Evolutionary conservation across 495 filamentous ascomycete species (phyloP).

Genomic region (Bacidia gigantensis): DNA sequence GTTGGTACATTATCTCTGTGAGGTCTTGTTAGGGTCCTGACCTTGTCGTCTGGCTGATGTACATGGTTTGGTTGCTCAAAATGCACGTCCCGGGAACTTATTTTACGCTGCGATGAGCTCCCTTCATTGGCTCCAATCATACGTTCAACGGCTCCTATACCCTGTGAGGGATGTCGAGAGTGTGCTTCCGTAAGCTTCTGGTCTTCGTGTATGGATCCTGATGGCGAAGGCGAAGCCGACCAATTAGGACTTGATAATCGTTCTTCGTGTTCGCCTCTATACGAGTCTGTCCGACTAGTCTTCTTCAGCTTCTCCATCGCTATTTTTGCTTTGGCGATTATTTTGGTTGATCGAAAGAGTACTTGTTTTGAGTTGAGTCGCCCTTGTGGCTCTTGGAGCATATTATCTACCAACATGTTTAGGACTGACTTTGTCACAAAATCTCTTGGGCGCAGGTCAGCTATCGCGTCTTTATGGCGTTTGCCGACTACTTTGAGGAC

Average conservation of each 20-base stretch:
- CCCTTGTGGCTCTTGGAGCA: conserved; percentile 3
- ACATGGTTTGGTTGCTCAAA: too few species aligned
- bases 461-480: conserved; percentile 16
- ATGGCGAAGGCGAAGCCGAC: background rate
- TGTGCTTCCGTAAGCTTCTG: too few species aligned
- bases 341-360: background rate
- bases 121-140: too few species aligned
- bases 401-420: conserved; percentile 15
- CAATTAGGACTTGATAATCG: too few species aligned
- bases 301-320: background rate
- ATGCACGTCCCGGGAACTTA: too few species aligned
- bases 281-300: background rate
- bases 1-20: too few species aligned
- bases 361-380: background rate
- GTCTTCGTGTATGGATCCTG: background rate
- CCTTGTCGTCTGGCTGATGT: too few species aligned
- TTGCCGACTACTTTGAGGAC: conserved; percentile 22
- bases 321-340: conserved; percentile 1
- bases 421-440: conserved; percentile 19
- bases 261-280: background rate
- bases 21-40: too few species aligned
- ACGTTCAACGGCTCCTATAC: too few species aligned
- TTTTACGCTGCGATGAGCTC: too few species aligned
- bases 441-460: conserved; percentile 10
- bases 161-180: too few species aligned